Evolutionary conservation across 305 asterid genomes (phyloP).

Genomic region (Fraxinus nigra): DNA sequence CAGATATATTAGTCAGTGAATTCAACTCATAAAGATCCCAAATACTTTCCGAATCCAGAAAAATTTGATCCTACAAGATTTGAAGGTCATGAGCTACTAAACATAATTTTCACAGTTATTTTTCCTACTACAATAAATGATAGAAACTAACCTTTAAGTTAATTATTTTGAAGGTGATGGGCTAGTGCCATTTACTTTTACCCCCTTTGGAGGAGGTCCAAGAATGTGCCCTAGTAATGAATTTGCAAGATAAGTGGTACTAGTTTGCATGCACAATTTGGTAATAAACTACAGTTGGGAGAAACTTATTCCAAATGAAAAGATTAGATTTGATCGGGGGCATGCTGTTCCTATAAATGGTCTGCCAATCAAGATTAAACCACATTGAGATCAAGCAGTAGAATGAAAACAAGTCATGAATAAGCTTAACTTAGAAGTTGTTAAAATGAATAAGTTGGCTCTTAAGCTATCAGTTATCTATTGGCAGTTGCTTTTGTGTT

Average conservation of each 20-base stretch:
- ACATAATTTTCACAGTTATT: background rate
- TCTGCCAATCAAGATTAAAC: background rate
- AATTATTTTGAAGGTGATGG: background rate
- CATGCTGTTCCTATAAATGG: background rate
- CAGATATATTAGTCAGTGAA: background rate
- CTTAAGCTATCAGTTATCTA: background rate
- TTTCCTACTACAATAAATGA: background rate
- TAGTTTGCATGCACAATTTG: background rate
- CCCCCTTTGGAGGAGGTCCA: slow-evolving; percentile 1
- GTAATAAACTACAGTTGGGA: background rate
- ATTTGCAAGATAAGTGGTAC: background rate
- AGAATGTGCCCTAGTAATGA: background rate
- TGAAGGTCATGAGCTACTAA: background rate
- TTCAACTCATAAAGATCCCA: background rate
- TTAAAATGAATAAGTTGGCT: background rate
- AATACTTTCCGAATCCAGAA: background rate
- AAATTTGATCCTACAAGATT: background rate
- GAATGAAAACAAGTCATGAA: background rate
- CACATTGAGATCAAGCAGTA: background rate
- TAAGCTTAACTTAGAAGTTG: background rate
- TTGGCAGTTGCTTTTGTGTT: background rate
- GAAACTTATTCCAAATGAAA: background rate
- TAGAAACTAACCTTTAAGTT: background rate
- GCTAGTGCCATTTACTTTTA: background rate
- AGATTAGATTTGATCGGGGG: background rate